These are phyloP conservation scores for Lentithecium fluviatile DNA, from an alignment of 495 filamentous ascomycete species.

Conservation along the genomic window DNA sequence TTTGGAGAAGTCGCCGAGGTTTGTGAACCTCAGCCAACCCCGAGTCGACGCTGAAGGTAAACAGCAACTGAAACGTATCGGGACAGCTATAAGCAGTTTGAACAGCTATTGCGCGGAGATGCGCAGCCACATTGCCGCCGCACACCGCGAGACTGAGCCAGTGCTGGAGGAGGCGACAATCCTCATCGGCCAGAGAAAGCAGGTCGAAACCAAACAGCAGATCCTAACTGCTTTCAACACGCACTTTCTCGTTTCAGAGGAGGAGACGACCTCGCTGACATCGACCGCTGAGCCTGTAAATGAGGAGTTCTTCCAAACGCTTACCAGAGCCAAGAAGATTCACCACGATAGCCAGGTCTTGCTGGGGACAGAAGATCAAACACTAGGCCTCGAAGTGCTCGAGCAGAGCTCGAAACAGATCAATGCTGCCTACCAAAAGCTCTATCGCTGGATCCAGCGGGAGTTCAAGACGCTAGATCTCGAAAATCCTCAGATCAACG, in stretches of 20 bases:
- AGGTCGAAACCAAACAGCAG: slow-evolving; percentile 82
- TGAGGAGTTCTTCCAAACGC: slow-evolving; percentile 76
- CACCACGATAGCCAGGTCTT: slow-evolving; percentile 84
- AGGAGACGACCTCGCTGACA: slow-evolving; percentile 70
- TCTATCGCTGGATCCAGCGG: slow-evolving; percentile 90
- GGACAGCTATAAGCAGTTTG: slow-evolving; percentile 69
- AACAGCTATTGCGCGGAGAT: slow-evolving; percentile 82
- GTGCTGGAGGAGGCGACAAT: slow-evolving; percentile 75
- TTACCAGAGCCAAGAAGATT: slow-evolving; percentile 82
- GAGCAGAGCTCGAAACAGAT: slow-evolving; percentile 81
- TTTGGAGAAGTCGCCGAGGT: slow-evolving; percentile 92
- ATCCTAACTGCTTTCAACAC: slow-evolving; percentile 78
- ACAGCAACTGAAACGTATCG: slow-evolving; percentile 85
- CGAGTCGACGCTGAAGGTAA: slow-evolving; percentile 27
- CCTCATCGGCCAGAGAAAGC: slow-evolving; percentile 70
- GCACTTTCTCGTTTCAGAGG: slow-evolving; percentile 81
- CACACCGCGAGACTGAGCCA: slow-evolving; percentile 71
- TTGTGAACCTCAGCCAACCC: slow-evolving; percentile 21
- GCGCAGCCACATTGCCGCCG: slow-evolving; percentile 69
- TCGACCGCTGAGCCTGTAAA: slow-evolving; percentile 76
- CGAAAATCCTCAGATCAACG: slow-evolving; percentile 89
- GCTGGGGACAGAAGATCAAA: slow-evolving; percentile 86
- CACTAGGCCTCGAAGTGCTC: slow-evolving; percentile 82
- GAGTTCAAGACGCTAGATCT: slow-evolving; percentile 92
- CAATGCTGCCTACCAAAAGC: slow-evolving; percentile 90